A percentile compares a stretch with the other conserved stretches of the same genome.
phyloP scores from a whole-genome alignment of 2,329 filamentous ascomycete genomes.

The Fusarium sp. region DNA sequence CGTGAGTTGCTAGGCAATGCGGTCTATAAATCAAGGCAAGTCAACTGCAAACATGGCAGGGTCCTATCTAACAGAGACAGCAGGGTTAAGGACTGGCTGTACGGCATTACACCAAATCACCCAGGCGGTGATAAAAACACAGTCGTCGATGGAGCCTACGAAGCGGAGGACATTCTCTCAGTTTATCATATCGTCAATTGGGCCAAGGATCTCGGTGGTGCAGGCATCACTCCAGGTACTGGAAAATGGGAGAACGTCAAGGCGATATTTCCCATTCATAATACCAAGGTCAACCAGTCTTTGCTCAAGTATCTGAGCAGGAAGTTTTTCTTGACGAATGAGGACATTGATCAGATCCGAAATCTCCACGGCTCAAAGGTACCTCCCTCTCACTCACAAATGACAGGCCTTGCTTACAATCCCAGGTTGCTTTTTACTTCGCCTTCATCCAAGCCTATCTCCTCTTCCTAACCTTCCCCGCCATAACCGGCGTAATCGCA shows the following conservation, averaged over 20 bases:
- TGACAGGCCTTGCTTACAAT: accelerated
- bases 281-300: constrained; percentile 66
- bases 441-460: constrained; percentile 85
- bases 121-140: constrained; percentile 67
- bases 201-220: constrained; percentile 69
- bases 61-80: not conserved
- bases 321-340: constrained; percentile 61
- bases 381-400: accelerated
- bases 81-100: constrained; percentile 81
- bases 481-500: constrained; percentile 73
- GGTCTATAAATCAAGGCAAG: constrained; percentile 75
- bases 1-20: constrained; percentile 72
- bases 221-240: constrained; percentile 69
- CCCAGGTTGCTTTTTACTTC: constrained; percentile 80
- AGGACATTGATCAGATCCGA: constrained; percentile 70
- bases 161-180: constrained; percentile 77
- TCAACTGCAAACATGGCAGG: accelerated
- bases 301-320: constrained; percentile 69
- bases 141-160: constrained; percentile 62
- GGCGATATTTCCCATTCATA: constrained; percentile 73
- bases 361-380: constrained; percentile 72
- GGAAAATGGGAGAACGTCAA: constrained; percentile 72
- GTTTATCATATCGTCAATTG: constrained; percentile 76
- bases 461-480: constrained; percentile 76
- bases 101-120: constrained; percentile 74